Conservation (phyloP, 768 basidiomycete genomes). For the Mycena olivaceomarginata region DNA sequence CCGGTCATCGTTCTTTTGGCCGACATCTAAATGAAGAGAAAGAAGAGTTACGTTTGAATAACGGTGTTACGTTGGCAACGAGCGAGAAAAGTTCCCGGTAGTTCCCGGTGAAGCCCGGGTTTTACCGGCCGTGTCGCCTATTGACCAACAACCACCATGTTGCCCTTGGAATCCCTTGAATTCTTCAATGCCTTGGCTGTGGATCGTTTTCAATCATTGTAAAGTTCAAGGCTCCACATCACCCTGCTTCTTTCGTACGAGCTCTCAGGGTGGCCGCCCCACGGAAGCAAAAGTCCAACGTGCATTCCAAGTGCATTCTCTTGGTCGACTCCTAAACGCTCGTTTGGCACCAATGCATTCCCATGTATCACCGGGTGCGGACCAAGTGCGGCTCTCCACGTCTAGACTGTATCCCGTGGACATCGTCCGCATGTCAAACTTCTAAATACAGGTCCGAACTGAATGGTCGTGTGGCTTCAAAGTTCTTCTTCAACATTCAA, state of each 20-base stretch:
- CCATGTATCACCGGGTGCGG: background rate
- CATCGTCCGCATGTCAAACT: slow-evolving; percentile 31
- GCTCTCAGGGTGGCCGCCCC: too few relatives aligned
- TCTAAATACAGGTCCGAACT: slow-evolving; percentile 29
- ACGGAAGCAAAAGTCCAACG: too few relatives aligned
- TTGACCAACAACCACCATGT: too few relatives aligned
- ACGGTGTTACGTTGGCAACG: background rate
- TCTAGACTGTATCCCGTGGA: slow-evolving; percentile 24
- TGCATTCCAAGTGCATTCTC: background rate
- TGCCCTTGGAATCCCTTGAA: too few relatives aligned
- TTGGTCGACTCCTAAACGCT: background rate
- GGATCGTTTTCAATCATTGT: too few relatives aligned
- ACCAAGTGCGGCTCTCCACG: background rate
- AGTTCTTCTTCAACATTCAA: background rate
- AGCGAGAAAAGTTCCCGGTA: background rate
- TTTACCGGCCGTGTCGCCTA: too few relatives aligned
- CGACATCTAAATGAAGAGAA: slow-evolving; percentile 18
- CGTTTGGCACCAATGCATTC: background rate
- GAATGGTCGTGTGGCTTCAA: background rate
- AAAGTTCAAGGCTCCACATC: too few relatives aligned
- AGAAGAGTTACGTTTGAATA: background rate
- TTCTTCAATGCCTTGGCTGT: too few relatives aligned
- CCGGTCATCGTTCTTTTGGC: slow-evolving; percentile 39
- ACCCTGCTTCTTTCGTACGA: too few relatives aligned
- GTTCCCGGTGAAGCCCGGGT: too few relatives aligned